Evolutionary conservation across 192 early-diverging fungal species (phyloP).

Genomic region (Entomortierella parvispora): DNA sequence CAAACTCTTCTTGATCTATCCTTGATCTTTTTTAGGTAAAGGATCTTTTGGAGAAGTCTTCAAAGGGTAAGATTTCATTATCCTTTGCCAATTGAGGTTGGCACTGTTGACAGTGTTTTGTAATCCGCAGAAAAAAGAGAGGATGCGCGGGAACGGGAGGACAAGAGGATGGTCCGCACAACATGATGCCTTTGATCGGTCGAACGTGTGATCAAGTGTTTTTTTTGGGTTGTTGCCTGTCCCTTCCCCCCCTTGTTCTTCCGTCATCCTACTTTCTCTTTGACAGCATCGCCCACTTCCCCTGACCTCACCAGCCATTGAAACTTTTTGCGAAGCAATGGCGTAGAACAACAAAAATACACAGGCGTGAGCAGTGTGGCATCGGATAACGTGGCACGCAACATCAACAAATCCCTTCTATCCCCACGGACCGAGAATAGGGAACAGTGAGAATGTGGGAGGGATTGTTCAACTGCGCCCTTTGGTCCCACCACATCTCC

Average conservation of each 20-base stretch:
- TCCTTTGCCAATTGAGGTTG: background rate
- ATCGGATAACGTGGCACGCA: no score
- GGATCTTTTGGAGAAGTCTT: constrained; percentile 88
- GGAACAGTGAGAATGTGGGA: no score
- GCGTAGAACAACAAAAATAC: no score
- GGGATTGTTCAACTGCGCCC: no score
- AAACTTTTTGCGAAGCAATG: no score
- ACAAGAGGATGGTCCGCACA: background rate
- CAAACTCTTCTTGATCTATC: constrained; percentile 1
- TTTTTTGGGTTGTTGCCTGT: background rate
- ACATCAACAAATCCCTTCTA: no score
- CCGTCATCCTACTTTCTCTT: background rate
- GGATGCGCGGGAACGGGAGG: background rate
- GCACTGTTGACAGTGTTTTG: constrained; percentile 3
- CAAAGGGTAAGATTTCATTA: constrained; percentile 71
- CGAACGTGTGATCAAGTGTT: constrained; percentile 13
- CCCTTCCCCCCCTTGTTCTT: background rate
- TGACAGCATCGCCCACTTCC: no score
- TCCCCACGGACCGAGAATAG: no score
- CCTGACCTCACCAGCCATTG: no score
- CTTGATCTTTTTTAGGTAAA: constrained; percentile 52
- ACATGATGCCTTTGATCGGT: background rate
- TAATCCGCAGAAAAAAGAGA: background rate
- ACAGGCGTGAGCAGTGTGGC: no score
- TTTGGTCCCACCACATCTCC: no score